Base-by-base conservation (phyloP, 441 rosid genomes). In the Euphorbia celastroides region DNA sequence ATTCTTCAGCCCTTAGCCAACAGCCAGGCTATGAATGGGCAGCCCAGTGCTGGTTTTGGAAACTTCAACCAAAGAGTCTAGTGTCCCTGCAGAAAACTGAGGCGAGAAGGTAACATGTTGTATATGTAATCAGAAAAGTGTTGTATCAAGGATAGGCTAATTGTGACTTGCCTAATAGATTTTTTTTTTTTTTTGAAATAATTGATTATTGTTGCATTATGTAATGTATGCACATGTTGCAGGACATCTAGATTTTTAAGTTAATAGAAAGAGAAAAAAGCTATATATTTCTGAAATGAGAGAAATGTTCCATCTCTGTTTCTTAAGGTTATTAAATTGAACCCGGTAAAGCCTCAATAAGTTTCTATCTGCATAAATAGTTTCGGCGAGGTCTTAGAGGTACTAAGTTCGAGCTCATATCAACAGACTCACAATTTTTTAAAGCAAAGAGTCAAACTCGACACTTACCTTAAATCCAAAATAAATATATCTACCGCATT, bases 61-160 rank as follows among this genome's bases (percentile, higher is more conserved):
- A 87, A 84, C 81, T 89, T 87, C 70, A 76, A 80, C 78, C 81
- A 79, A 79, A 79, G 85, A 83, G 84, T 75, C 60, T 83, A 81
- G 71, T 62, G 70, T 64, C 71, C 36, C 14, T 20, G 26, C 6
- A 23, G 26, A 67, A 69, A 62, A 63, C 36, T 64, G 44, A 65
- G 65, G 52, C 38, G 54, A 65, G 55, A 19, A 52, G 26, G 23
- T 51, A 71, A 61, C 52, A 44, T 72, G 68, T 65, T 77, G 84
- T 82, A 78, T 67, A 80, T 80, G 66, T 72, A 28, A 26, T 30
- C 38, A 30, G n/a, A 57, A 50, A 34, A 67, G 54, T 55, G 52
- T 55, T 41, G 16, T 62, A 14, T n/a, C 16, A 16, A 55, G 72
- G 54, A 41, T 46, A 69, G 64, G 32, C 52, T 22, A 34, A 64